Percentiles rank a stretch among this genome's conserved stretches.
Conservation (phyloP, 1,284 basidiomycete genomes). For the Athelia psychrophila region DNA sequence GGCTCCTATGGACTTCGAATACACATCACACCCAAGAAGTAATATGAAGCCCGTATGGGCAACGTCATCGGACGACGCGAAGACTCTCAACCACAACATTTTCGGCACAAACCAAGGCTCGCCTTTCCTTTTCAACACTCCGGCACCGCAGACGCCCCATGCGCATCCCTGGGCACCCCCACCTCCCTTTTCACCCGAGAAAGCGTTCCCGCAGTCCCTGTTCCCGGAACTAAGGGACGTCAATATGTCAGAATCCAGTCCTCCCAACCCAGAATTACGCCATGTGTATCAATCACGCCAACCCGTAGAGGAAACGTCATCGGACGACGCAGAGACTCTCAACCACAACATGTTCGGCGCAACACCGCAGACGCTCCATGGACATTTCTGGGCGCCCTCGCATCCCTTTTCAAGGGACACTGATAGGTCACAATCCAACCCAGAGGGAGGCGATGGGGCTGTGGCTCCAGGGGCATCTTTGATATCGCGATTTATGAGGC, state of each 20-base stretch:
- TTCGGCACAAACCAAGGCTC: conserved; percentile 63
- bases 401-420: too few species aligned
- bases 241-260: conserved; percentile 72
- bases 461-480: conserved; percentile 72
- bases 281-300: too few species aligned
- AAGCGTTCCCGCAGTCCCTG: conserved; percentile 49
- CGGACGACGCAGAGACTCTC: too few species aligned
- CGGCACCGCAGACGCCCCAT: conserved; percentile 42
- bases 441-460: conserved; percentile 39
- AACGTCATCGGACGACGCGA: conserved; percentile 29
- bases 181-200: conserved; percentile 50
- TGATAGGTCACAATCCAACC: too few species aligned
- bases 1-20: conserved; percentile 81
- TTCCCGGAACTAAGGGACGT: conserved; percentile 57
- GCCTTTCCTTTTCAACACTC: conserved; percentile 69
- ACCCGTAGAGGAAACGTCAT: too few species aligned
- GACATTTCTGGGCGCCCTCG: too few species aligned
- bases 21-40: conserved; percentile 50
- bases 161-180: conserved; percentile 64
- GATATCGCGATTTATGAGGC: conserved; percentile 61
- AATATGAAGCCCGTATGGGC: conserved; percentile 59
- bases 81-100: conserved; percentile 64
- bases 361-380: too few species aligned
- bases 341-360: too few species aligned
- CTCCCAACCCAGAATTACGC: conserved; percentile 45